Percentiles rank a stretch among this genome's conserved stretches.
phyloP scores from a whole-genome alignment of 148 eudicot species.

The Drosera capensis region DNA sequence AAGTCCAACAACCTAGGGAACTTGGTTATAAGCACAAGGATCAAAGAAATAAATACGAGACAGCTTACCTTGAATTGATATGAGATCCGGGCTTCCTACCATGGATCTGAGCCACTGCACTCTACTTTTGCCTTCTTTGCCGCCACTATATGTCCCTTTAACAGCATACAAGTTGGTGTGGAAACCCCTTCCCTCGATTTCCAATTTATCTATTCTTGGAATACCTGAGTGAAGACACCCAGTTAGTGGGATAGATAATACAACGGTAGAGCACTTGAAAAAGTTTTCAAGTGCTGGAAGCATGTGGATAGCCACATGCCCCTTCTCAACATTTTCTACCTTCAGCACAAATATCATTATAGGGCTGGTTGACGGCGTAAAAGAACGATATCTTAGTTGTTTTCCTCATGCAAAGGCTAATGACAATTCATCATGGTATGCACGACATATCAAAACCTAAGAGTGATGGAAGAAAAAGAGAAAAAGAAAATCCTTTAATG shows the following conservation, averaged over 20 bases:
- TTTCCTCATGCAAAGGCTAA: too few species aligned
- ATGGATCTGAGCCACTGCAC: constrained; percentile 99
- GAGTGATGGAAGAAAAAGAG: too few species aligned
- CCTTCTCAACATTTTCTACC: too few species aligned
- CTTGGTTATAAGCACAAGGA: background rate
- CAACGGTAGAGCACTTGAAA: too few species aligned
- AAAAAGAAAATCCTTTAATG: too few species aligned
- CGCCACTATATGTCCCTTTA: constrained; percentile 82
- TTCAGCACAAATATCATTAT: too few species aligned
- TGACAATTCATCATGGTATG: too few species aligned
- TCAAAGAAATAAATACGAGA: constrained; percentile 3
- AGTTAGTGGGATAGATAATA: background rate
- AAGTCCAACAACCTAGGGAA: background rate
- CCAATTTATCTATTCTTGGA: constrained; percentile 82
- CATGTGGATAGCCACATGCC: too few species aligned
- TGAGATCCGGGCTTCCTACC: constrained; percentile 99
- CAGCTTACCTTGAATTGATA: constrained; percentile 78
- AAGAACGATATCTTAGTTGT: too few species aligned
- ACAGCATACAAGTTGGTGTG: constrained; percentile 93
- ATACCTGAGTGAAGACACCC: constrained; percentile 39
- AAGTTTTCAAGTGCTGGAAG: too few species aligned
- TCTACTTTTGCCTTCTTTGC: constrained; percentile 92
- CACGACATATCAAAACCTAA: too few species aligned
- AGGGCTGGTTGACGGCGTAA: too few species aligned
- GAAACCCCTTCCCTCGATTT: constrained; percentile 97